phyloP scores from a whole-genome alignment of 129 eudicot genomes.

The Pseudognaphalium luteoalbum region DNA sequence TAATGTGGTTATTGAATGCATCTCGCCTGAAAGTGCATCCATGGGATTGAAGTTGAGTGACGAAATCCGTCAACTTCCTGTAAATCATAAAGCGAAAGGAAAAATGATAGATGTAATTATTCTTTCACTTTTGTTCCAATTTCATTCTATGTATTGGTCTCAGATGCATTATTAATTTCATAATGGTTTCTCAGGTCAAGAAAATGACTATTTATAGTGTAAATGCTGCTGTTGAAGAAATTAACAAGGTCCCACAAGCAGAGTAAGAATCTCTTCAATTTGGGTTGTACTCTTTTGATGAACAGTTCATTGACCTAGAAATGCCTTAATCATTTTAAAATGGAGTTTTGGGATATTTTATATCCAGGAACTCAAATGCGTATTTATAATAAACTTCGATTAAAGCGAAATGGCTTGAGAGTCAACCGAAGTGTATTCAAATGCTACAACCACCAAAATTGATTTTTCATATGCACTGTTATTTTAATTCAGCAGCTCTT shows the following conservation, averaged over 20 bases:
- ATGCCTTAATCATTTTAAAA: too few species aligned
- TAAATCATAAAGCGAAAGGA: slow-evolving; percentile 73
- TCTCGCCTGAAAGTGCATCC: slow-evolving; percentile 86
- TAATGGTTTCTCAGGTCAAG: slow-evolving; percentile 61
- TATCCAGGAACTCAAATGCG: too few species aligned
- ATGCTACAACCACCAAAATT: too few species aligned
- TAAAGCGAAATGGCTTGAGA: too few species aligned
- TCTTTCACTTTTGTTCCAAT: not conserved
- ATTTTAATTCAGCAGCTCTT: too few species aligned
- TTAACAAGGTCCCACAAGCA: slow-evolving; percentile 36
- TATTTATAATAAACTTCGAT: too few species aligned
- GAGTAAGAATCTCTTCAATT: slow-evolving; percentile 35
- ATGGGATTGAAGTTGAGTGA: slow-evolving; percentile 71
- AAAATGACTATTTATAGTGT: slow-evolving; percentile 68
- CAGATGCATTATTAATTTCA: slow-evolving; percentile 1
- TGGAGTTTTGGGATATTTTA: too few species aligned
- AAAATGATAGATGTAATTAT: slow-evolving; percentile 57
- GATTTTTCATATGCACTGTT: too few species aligned
- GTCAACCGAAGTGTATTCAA: too few species aligned
- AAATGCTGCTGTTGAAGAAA: slow-evolving; percentile 67
- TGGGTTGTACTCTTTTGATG: too few species aligned
- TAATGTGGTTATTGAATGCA: slow-evolving; percentile 64
- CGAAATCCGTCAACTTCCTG: slow-evolving; percentile 81
- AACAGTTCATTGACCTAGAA: too few species aligned
- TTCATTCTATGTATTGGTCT: not conserved